phyloP scores from a whole-genome alignment of 495 filamentous ascomycete genomes.

The Schizothecium vesticola region DNA sequence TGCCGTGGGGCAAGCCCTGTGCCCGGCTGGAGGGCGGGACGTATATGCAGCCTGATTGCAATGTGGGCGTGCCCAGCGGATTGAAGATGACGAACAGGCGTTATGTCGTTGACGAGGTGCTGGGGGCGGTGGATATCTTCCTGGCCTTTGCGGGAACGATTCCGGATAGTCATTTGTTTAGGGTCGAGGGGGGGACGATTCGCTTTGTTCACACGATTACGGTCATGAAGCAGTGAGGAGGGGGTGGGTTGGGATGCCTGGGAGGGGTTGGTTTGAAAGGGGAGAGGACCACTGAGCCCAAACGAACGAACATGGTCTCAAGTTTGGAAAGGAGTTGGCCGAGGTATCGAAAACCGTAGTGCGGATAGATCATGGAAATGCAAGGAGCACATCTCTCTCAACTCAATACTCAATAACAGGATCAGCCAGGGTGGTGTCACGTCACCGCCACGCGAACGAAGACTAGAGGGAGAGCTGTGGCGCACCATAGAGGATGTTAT shows the following conservation, averaged over 20 bases:
- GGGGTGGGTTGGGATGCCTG: not conserved
- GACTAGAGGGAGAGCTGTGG: not conserved
- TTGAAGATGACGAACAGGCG: conserved; percentile 33
- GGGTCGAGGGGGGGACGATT: conserved; percentile 39
- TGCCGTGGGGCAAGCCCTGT: conserved; percentile 44
- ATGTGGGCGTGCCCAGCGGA: conserved; percentile 35
- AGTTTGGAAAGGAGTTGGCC: not conserved
- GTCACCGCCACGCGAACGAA: not conserved
- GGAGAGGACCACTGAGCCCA: not conserved
- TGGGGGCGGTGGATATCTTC: conserved; percentile 35
- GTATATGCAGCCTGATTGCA: conserved; percentile 36
- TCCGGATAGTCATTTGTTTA: conserved; percentile 40
- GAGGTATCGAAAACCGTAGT: not conserved
- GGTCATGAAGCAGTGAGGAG: conserved; percentile 5
- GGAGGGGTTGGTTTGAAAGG: not conserved
- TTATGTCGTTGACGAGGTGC: conserved; percentile 38
- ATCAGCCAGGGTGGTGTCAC: too few relatives aligned
- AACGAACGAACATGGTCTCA: not conserved
- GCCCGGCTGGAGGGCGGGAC: conserved; percentile 44
- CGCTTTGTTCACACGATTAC: conserved; percentile 43
- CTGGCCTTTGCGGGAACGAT: conserved; percentile 35
- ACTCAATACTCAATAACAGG: not conserved
- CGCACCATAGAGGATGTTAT: too few relatives aligned
- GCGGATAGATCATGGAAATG: not conserved
- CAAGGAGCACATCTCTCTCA: not conserved